phyloP scores from a whole-genome alignment of 75 land plant genomes.

The Picea glauca region DNA sequence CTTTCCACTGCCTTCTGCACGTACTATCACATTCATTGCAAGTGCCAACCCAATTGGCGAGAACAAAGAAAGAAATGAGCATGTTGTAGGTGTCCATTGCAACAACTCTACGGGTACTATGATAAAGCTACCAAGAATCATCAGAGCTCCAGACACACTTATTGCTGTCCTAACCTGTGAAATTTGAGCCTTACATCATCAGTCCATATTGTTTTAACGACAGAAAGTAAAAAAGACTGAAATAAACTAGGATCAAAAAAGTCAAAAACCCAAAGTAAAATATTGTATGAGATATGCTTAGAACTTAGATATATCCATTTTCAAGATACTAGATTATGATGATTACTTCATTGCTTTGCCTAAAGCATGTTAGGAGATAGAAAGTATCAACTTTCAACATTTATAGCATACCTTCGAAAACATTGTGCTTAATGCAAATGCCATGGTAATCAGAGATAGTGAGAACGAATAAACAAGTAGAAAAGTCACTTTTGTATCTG shows the following conservation, averaged over 20 bases:
- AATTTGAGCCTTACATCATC: not conserved
- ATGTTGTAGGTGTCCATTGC: slow-evolving; percentile 15
- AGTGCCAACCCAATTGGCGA: slow-evolving; percentile 28
- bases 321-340: not conserved
- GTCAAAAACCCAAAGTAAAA: not conserved
- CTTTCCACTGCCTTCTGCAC: slow-evolving; percentile 29
- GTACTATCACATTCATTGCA: slow-evolving; percentile 28
- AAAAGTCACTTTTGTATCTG: slow-evolving; percentile 21
- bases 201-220: not conserved
- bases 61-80: slow-evolving; percentile 21
- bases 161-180: slow-evolving; percentile 26
- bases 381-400: not conserved
- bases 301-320: not conserved
- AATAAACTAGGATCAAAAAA: not conserved
- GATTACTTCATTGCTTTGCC: not conserved
- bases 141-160: slow-evolving; percentile 23
- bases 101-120: slow-evolving; percentile 29
- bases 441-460: slow-evolving; percentile 26
- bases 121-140: slow-evolving; percentile 27
- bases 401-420: slow-evolving; percentile 28
- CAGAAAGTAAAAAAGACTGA: not conserved
- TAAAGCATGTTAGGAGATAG: not conserved
- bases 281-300: not conserved
- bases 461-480: slow-evolving; percentile 17
- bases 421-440: slow-evolving; percentile 27